These are phyloP conservation scores for Aspergillaceae sp. DNA, from an alignment of 2,329 filamentous ascomycete genomes.

Conservation along the genomic window DNA sequence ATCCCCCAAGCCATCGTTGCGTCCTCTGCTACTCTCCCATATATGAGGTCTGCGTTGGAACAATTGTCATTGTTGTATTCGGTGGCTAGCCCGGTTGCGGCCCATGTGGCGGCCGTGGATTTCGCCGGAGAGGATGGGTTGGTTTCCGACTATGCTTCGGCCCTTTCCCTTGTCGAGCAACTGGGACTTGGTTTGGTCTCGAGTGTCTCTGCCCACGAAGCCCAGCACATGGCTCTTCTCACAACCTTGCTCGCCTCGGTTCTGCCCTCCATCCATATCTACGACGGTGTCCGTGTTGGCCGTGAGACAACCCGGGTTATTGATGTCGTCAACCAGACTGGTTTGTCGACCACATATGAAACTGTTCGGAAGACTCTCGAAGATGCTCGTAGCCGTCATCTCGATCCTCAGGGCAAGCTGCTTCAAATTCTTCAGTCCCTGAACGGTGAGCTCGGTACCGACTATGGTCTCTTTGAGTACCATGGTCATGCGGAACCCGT, in stretches of 20 bases:
- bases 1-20: conserved; percentile 87
- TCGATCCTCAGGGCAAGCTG: conserved; percentile 64
- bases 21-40: conserved; percentile 70
- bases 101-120: conserved; percentile 84
- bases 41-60: conserved; percentile 75
- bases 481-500: conserved; percentile 71
- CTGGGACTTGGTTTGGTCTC: conserved; percentile 78
- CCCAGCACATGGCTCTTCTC: conserved; percentile 91
- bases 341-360: conserved; percentile 61
- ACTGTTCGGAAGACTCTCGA: conserved; percentile 55
- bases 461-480: conserved; percentile 92
- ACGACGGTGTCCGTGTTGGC: conserved; percentile 75
- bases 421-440: conserved; percentile 62
- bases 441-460: conserved; percentile 86
- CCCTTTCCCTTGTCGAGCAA: conserved; percentile 76
- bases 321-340: conserved; percentile 66
- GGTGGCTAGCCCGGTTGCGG: conserved; percentile 85
- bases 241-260: conserved; percentile 70
- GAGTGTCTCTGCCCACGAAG: conserved; percentile 79
- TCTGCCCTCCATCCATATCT: conserved; percentile 76
- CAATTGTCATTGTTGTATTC: conserved; percentile 87
- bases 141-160: conserved; percentile 76
- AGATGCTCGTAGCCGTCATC: conserved; percentile 58
- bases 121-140: conserved; percentile 64
- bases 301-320: conserved; percentile 75